Percentiles rank a stretch among this genome's conserved stretches.
phyloP scores from a whole-genome alignment of 441 rosid genomes.

The Gossypium davidsonii region DNA sequence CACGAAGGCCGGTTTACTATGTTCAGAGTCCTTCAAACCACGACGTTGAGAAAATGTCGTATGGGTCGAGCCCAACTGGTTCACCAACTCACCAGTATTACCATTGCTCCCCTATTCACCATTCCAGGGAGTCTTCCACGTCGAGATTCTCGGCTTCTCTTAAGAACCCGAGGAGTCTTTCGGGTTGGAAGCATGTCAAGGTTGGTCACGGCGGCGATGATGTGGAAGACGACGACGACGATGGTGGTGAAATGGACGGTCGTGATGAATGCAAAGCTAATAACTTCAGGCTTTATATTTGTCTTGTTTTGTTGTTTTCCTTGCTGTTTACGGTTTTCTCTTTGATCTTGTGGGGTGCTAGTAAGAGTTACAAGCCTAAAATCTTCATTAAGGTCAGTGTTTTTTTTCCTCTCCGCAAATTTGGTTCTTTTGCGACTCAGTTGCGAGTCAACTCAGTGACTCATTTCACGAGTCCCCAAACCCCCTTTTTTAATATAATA shows the following conservation, averaged over 20 bases:
- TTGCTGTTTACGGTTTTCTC: constrained; percentile 55
- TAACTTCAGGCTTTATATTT: constrained; percentile 50
- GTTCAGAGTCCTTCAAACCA: constrained; percentile 88
- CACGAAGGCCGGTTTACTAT: constrained; percentile 65
- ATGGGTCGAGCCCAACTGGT: constrained; percentile 62
- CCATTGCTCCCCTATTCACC: constrained; percentile 81
- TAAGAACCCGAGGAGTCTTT: constrained; percentile 40
- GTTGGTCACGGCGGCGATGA: constrained; percentile 25
- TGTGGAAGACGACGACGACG: constrained; percentile 30
- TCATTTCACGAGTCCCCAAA: neutral
- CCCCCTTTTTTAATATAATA: too few relatives aligned
- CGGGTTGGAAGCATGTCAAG: constrained; percentile 52
- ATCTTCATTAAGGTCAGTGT: constrained; percentile 55
- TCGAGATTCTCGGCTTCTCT: constrained; percentile 74
- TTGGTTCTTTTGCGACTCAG: constrained; percentile 8
- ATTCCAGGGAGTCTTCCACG: constrained; percentile 90
- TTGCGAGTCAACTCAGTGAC: constrained; percentile 8
- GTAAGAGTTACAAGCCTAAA: constrained; percentile 66
- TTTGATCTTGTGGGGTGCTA: constrained; percentile 69
- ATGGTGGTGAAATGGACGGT: constrained; percentile 29
- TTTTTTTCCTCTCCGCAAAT: neutral
- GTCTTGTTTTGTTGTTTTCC: constrained; percentile 44
- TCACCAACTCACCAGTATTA: constrained; percentile 72
- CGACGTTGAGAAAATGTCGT: constrained; percentile 85
- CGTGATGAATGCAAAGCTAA: constrained; percentile 21